Evolutionary conservation across 2,329 filamentous ascomycete genomes (phyloP), one percentile per base, ranked within the genome.

Genomic region (Hirsutella thompsonii): DNA sequence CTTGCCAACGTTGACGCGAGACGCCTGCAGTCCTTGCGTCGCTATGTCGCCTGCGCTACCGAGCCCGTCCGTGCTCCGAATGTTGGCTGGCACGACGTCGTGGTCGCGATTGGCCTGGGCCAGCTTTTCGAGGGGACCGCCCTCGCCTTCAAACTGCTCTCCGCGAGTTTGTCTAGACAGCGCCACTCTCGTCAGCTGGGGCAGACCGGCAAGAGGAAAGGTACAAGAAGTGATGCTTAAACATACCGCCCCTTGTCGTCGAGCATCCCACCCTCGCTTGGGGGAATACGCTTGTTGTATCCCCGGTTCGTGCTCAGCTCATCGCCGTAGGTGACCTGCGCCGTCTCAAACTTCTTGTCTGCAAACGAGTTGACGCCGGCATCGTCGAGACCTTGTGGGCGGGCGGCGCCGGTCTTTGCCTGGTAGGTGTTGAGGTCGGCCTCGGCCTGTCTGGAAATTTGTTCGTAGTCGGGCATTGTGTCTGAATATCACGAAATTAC

Each of bases 401-500:
- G 64, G 37, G 58, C 59, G 8, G 54, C 54, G 40, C 68, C 67
- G 2, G 66, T 69, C 55, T 70, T 71, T 47, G 66, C 53, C 47
- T 67, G 59, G 50, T 68, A 66, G 11, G 57, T 63, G 58, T 70
- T 70, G 42, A 70, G 58, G 47, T 70, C 66, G 40, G 52, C 53
- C 58, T 72, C 66, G 36, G 68, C 66, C 49, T 67, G 52, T 28
- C 61, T 54, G 42, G 68, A 61, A 41, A 71, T 64, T 40, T 63
- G 50, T 45, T 62, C 59, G 42, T 66, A 61, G 44, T 64, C 56
- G 23, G 53, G 36, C 55, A 58, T 58, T 20, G 36, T 40, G 32
- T 39, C 28, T 10, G 26, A 20, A 38, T 8, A 23, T 36, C 10
- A 6, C 21, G 18, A 30, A 16, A 23, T 11, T 34, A 11, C 9